These are phyloP conservation scores for Globisporangium paroecandrum DNA, from an alignment of 352 stramenopile species.

Conservation along the genomic window DNA sequence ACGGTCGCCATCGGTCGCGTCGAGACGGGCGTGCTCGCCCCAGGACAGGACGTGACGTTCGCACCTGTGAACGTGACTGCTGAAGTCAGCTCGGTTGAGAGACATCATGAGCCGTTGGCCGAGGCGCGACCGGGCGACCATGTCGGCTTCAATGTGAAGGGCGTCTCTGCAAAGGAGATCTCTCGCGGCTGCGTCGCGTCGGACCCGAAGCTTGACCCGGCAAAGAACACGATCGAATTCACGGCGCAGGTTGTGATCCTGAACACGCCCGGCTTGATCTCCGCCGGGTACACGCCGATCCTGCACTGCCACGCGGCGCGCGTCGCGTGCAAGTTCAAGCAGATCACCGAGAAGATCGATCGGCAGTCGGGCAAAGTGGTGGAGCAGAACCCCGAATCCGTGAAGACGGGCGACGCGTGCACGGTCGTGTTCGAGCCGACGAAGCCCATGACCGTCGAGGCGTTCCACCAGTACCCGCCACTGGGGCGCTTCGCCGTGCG, in stretches of 20 bases:
- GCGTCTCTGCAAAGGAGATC: slow-evolving; percentile 93
- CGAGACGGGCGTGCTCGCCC: slow-evolving; percentile 95
- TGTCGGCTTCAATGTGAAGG: slow-evolving; percentile 98
- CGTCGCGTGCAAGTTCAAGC: slow-evolving; percentile 93
- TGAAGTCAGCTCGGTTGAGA: slow-evolving; percentile 96
- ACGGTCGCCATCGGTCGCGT: slow-evolving; percentile 96
- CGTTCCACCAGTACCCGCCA: slow-evolving; percentile 95
- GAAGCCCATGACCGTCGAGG: slow-evolving; percentile 95
- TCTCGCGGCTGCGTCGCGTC: slow-evolving; percentile 92
- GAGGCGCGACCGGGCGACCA: slow-evolving; percentile 94
- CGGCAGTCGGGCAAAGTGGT: slow-evolving; percentile 93
- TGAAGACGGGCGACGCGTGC: slow-evolving; percentile 95
- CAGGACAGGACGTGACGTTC: slow-evolving; percentile 91
- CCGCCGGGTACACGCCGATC: slow-evolving; percentile 92
- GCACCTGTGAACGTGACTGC: slow-evolving; percentile 78
- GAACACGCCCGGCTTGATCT: slow-evolving; percentile 93
- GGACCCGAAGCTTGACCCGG: slow-evolving; percentile 92
- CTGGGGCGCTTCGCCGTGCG: slow-evolving; percentile 95
- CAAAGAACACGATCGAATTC: slow-evolving; percentile 84
- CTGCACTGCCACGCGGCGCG: slow-evolving; percentile 98
- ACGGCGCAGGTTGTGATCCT: slow-evolving; percentile 96
- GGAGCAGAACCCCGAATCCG: slow-evolving; percentile 92
- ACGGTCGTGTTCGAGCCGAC: slow-evolving; percentile 93
- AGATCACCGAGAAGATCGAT: slow-evolving; percentile 97
- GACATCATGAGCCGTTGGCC: slow-evolving; percentile 92